Evolutionary conservation across 257 asterid species (phyloP).

Genomic region (Cruciata laevipes): DNA sequence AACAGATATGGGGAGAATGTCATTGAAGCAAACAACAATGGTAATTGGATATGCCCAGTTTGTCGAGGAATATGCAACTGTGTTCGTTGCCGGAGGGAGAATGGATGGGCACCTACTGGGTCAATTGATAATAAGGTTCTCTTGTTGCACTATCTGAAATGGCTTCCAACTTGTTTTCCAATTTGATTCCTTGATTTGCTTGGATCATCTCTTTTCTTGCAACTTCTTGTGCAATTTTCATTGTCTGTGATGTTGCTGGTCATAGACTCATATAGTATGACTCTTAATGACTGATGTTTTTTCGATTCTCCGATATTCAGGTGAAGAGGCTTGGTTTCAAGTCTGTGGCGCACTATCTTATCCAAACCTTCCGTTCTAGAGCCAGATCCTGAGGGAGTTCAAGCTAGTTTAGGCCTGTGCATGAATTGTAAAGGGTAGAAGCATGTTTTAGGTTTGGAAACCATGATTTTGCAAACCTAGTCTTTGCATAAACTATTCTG

Average conservation of each 20-base stretch:
- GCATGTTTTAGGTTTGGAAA: conserved; percentile 1
- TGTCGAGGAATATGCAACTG: conserved; percentile 82
- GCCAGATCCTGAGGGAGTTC: conserved; percentile 11
- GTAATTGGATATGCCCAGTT: conserved; percentile 60
- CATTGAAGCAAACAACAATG: conserved; percentile 44
- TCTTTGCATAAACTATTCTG: too few species aligned
- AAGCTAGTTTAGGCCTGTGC: background rate
- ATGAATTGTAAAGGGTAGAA: background rate
- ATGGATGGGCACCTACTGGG: conserved; percentile 64
- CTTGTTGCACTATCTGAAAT: conserved; percentile 4
- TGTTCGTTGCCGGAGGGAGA: conserved; percentile 52
- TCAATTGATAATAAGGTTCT: conserved; percentile 42
- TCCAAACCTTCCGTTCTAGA: conserved; percentile 24
- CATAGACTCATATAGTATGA: background rate
- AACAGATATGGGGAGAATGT: conserved; percentile 69
- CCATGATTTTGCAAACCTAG: background rate
- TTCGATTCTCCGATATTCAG: conserved; percentile 18
- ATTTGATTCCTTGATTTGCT: background rate
- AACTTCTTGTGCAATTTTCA: background rate
- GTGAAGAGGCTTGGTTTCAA: conserved; percentile 48
- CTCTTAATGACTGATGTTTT: conserved; percentile 13
- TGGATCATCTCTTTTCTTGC: background rate
- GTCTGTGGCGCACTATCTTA: conserved; percentile 82
- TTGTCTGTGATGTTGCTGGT: conserved; percentile 2
- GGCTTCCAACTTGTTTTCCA: conserved; percentile 6